Conservation (phyloP, 139 green algal species). For the Chlorella sp. region DNA sequence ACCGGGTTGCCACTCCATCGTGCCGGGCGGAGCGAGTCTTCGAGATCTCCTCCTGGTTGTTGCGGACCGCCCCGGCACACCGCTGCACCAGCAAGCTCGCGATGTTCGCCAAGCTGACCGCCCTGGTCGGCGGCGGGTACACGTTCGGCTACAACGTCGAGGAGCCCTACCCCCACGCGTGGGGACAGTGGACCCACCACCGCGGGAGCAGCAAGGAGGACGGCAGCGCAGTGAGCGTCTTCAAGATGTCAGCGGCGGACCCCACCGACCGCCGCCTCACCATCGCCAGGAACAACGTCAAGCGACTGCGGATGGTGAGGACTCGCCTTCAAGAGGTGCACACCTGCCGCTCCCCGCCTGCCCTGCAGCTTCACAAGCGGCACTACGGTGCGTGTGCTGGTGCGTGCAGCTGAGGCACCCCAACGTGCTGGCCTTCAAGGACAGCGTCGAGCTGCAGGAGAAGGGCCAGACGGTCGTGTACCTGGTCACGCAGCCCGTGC, state of each 20-base stretch:
- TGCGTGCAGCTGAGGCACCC: slow-evolving; percentile 76
- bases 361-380: too few species aligned
- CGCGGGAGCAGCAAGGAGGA: slow-evolving; percentile 60
- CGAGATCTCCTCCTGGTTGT: too few species aligned
- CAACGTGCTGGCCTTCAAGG: slow-evolving; percentile 77
- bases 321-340: not conserved
- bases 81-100: too few species aligned
- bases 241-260: slow-evolving; percentile 49
- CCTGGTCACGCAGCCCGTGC: slow-evolving; percentile 79
- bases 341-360: too few species aligned
- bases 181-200: slow-evolving; percentile 72
- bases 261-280: slow-evolving; percentile 52
- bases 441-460: slow-evolving; percentile 73
- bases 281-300: slow-evolving; percentile 72
- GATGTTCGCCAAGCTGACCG: slow-evolving; percentile 80
- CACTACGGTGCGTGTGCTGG: too few species aligned
- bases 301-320: slow-evolving; percentile 65
- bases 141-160: slow-evolving; percentile 64
- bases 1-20: too few species aligned
- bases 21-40: too few species aligned
- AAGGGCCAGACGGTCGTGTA: slow-evolving; percentile 60
- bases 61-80: too few species aligned
- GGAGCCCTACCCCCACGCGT: slow-evolving; percentile 40
- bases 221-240: slow-evolving; percentile 64
- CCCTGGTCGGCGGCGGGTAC: slow-evolving; percentile 51